Evolutionary conservation across 108 stramenopile species (phyloP).

Genomic region (Cyclotella sp.): DNA sequence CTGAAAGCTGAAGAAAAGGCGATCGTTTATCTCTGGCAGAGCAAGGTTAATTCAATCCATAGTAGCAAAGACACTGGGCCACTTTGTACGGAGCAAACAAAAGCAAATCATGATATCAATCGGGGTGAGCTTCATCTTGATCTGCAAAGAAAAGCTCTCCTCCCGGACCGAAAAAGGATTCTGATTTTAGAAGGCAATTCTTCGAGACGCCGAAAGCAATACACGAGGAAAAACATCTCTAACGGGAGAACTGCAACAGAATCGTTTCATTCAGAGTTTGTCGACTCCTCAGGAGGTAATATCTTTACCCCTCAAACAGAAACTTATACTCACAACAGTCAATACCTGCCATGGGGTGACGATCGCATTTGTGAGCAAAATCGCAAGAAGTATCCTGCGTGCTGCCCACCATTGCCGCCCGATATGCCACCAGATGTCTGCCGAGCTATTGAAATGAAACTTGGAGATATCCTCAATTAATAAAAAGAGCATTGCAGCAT

Average conservation of each 20-base stretch:
- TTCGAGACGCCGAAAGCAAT: neutral
- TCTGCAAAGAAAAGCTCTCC: neutral
- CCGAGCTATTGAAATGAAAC: conserved; percentile 19
- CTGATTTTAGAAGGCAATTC: conserved; percentile 11
- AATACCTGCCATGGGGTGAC: conserved; percentile 48
- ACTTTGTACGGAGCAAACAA: neutral
- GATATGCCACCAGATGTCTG: conserved; percentile 43
- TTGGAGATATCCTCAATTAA: conserved; percentile 29
- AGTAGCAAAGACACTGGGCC: neutral
- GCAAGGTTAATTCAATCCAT: conserved; percentile 5
- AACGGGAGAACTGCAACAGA: neutral
- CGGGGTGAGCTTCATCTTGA: conserved; percentile 15
- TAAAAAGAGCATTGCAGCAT: neutral
- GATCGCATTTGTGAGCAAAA: conserved; percentile 36
- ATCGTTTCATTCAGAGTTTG: conserved; percentile 20
- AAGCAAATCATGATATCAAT: neutral
- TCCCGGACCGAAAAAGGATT: conserved; percentile 13
- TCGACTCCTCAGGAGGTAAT: neutral
- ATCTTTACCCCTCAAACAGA: neutral
- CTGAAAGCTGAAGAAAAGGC: conserved; percentile 32
- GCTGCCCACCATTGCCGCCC: conserved; percentile 43
- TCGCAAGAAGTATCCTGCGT: conserved; percentile 30
- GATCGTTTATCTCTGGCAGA: conserved; percentile 30
- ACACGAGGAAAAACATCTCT: neutral
- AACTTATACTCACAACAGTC: neutral